Evolutionary conservation across 2,329 filamentous ascomycete genomes (phyloP), one percentile per base, ranked within the genome.

Genomic region (Diaporthe helianthi): DNA sequence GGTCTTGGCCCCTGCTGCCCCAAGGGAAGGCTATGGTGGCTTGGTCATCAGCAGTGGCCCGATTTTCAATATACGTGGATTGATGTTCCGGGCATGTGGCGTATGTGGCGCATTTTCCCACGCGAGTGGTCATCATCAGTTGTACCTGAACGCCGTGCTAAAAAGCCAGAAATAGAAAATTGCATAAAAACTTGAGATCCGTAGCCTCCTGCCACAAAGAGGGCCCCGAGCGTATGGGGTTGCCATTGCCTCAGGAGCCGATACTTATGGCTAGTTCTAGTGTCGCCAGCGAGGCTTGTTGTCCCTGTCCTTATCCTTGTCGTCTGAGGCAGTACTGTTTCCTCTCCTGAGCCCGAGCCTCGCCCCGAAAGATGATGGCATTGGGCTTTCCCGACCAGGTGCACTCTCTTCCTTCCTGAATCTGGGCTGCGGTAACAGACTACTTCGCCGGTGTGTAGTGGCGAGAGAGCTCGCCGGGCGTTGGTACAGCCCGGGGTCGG

Each of bases 391-490:
- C 12, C 70, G 70, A 10, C 70, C 69, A 13, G 52, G 51, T 4
- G 38, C 63, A 17, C 46, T 71, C 36, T 47, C 49, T 24, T 71
- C 69, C 44, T n/a, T 71, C 8, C 24, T 55, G 7, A 51, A 24
- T 31, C 22, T 83, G 0, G 84, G 81, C 67, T 85, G 80, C 22
- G 88, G 87, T 26, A 90, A 78, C 69, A 90, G 74, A 73, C 87
- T 89, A 5, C 78, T 81, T 36, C 88, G 84, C 70, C 87, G 80
- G 68, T 55, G 60, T 53, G 79, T 82, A 24, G 80, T 78, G 8
- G 86, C 84, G 53, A 90, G 74, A 3, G 88, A 90, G 75, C 86
- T 90, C 52, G 84, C 85, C 13, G 89, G 84, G 36, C 88, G 83
- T 49, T 76, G 78, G 74, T 73, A 77, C 29, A 71, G 71, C 73